These are phyloP conservation scores for Curvularia verruculosa DNA, from an alignment of 2,329 filamentous ascomycete genomes.

Conservation along the genomic window DNA sequence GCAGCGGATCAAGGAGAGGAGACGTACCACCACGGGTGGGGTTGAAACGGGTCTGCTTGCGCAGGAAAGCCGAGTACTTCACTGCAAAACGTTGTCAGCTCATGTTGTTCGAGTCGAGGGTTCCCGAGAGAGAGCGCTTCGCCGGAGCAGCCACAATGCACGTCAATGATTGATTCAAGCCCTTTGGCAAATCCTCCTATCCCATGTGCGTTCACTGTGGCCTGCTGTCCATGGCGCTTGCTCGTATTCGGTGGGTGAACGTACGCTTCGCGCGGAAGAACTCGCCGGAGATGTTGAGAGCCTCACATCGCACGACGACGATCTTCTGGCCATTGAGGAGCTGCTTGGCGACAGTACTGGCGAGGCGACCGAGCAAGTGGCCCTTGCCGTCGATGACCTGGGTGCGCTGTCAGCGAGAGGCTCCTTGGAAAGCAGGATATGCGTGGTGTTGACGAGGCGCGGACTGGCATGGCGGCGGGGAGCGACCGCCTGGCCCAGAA, in stretches of 20 bases:
- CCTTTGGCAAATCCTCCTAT: not conserved
- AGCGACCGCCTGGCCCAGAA: slow-evolving; percentile 16
- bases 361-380: slow-evolving; percentile 98
- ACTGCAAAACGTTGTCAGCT: slow-evolving; percentile 65
- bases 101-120: slow-evolving; percentile 18
- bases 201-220: slow-evolving; percentile 19
- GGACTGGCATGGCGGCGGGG: slow-evolving; percentile 16
- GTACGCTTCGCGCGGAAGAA: slow-evolving; percentile 99
- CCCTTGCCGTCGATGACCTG: slow-evolving; percentile 99
- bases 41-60: slow-evolving; percentile 99
- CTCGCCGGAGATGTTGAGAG: slow-evolving; percentile 99
- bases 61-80: slow-evolving; percentile 99
- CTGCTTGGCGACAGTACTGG: slow-evolving; percentile 98
- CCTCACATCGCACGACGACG: slow-evolving; percentile 97
- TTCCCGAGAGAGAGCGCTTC: slow-evolving; percentile 10
- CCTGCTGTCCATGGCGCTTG: slow-evolving; percentile 22
- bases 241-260: slow-evolving; percentile 56
- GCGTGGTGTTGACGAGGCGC: slow-evolving; percentile 11
- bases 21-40: slow-evolving; percentile 92
- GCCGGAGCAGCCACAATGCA: slow-evolving; percentile 21
- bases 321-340: slow-evolving; percentile 99
- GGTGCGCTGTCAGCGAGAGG: slow-evolving; percentile 37
- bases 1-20: not conserved
- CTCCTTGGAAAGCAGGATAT: slow-evolving; percentile 10
- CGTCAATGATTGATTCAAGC: not conserved